Evolutionary conservation across 2,329 filamentous ascomycete genomes (phyloP), one percentile per base, ranked within the genome.

Genomic region (Cercospora sesami): DNA sequence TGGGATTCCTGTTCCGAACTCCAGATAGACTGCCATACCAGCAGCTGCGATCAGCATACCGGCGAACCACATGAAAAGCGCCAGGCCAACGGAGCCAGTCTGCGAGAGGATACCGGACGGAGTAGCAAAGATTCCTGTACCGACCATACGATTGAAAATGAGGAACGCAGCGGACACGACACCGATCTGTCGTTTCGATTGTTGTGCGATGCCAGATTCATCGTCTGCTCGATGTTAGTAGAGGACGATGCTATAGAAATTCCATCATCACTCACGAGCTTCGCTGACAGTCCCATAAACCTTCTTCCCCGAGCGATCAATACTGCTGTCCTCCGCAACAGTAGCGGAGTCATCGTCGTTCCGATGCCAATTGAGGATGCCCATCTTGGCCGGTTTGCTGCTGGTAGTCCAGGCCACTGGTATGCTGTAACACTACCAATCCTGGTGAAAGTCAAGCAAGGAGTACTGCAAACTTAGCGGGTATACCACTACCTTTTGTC

Each of bases 1-100:
- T 53, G 88, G 88, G 55, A 90, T 84, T 0, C 85, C 87, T 0
- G 87, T 90, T 26, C 89, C 89, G 67, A 87, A 89, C 75, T 91
- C 89, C 66, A 90, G 81, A 70, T 89, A 89, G 21, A 90, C 86
- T n/a, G 85, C 84, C 63, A 87, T 86, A 66, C 88, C 89, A 10
- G 86, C 86, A 12, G 80, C 82, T 4, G 88, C 86, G 65, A 82
- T 81, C 18, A 82, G 67, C 36, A 77, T 76, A 8, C 80, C 81
- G 4, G 76, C 76, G 14, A 80, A 67, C 81, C 81, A 83, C 28
- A 83, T 74, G 9, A 83, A 76, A 9, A 83, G 73, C 4, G 80
- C 66, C 10, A 70, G 68, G 14, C 75, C 75, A 18, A 76, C 70
- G 60, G 72, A 73, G 23, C 74, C 75, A 57, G 71, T 72, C 14